These are phyloP conservation scores for Psidium guajava DNA, from an alignment of 345 rosid genomes.

Conservation along the genomic window DNA sequence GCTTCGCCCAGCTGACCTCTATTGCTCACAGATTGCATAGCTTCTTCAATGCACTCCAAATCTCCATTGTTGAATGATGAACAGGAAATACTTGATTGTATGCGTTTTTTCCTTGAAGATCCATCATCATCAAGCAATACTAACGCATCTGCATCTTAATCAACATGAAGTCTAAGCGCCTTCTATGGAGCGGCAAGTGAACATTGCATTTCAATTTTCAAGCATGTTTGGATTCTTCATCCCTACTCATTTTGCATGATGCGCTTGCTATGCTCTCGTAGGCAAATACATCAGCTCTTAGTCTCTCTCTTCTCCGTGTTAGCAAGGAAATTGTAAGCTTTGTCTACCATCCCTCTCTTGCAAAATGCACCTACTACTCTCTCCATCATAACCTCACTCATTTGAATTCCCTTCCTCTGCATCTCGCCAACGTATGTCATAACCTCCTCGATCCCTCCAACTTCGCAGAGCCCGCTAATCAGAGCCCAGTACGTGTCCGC, in stretches of 20 bases:
- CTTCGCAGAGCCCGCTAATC: constrained; percentile 28
- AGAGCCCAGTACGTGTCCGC: constrained; percentile 32
- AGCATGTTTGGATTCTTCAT: not conserved
- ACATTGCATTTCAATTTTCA: not conserved
- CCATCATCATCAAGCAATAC: not conserved
- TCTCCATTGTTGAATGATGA: not conserved
- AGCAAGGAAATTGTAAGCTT: constrained; percentile 21
- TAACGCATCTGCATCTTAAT: not conserved
- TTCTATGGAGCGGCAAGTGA: not conserved
- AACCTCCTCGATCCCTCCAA: constrained; percentile 23
- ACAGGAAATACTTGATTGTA: not conserved
- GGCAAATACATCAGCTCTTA: not conserved
- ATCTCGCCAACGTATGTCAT: constrained; percentile 16
- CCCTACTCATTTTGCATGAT: not conserved
- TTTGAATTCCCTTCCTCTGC: constrained; percentile 25
- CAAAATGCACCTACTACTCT: constrained; percentile 21
- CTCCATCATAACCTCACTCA: constrained; percentile 19
- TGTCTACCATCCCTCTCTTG: constrained; percentile 19
- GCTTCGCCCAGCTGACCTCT: not conserved
- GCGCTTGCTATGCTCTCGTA: not conserved
- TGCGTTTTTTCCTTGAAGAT: not conserved
- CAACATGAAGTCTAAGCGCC: not conserved
- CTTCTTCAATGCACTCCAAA: not conserved
- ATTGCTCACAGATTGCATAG: not conserved
- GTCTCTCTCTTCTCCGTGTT: constrained; percentile 29